Evolutionary conservation across 768 basidiomycete genomes (phyloP), one percentile per base, ranked within the genome.

Genomic region (Kwoniella dendrophila): DNA sequence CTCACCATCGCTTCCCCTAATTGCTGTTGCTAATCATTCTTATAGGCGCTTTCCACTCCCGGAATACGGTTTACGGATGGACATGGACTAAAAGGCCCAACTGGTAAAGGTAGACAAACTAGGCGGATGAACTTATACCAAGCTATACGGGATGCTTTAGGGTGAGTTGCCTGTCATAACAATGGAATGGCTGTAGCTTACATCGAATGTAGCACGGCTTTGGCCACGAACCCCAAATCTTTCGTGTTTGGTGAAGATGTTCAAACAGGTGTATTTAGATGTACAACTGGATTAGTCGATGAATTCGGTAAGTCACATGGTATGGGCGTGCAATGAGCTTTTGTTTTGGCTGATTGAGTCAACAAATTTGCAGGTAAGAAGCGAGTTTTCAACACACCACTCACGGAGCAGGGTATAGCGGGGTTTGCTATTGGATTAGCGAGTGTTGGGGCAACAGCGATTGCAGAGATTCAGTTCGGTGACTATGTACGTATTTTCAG

Each of bases 111-210:
- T 16, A 84, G 90, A 52, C 89, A 92, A 79, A 94, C 91, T 22
- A 85, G 91, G 68, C 92, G 93, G 81, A 95, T 95, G 92, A 97
- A 97, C 75, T 82, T 88, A 68, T 96, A 92, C 78, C 93, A 96
- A 76, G 90, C 94, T 1, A 85, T 97, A 14, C 84, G 94, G 48
- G 92, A 95, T 76, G 92, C 91, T 2, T 85, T 96, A 82, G 88
- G 88, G 90, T 88, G 70, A 51, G 80, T 58, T 24, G 20, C 26
- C 12, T 12, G 32, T n/a, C 38, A 20, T 34, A 38, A 30, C 11
- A 38, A 20, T 6, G 11, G 34, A 38, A 18, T 50, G 26, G 16
- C 44, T 27, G 51, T n/a, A n/a, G n/a, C 22, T 43, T 43, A 53
- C 27, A 27, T 24, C 4, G 24, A 7, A 10, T 41, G 11, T 59